Percentiles rank a stretch among this genome's conserved stretches.
Evolutionary conservation across 1,284 basidiomycete genomes (phyloP).

Genomic region (Ceratobasidium sp.): DNA sequence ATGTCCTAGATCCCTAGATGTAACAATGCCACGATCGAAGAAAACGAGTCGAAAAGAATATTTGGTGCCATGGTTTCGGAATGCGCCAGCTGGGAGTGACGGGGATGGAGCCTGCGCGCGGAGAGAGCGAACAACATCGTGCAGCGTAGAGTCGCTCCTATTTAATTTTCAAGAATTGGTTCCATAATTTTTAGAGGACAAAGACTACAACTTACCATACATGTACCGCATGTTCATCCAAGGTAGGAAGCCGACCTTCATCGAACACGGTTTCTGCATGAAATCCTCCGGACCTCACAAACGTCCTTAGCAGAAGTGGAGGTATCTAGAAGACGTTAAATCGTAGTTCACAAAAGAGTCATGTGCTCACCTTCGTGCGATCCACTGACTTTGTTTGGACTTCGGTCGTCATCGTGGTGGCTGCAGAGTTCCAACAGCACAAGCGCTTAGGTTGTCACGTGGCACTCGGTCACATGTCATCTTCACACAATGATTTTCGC

Average conservation of each 20-base stretch:
- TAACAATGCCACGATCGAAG: constrained; percentile 78
- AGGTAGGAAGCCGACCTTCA: constrained; percentile 77
- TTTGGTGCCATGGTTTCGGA: constrained; percentile 80
- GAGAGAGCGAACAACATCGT: constrained; percentile 79
- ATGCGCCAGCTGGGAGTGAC: constrained; percentile 74
- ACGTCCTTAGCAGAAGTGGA: constrained; percentile 83
- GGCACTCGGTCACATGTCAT: neutral
- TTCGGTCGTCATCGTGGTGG: constrained; percentile 37
- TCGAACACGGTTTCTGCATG: constrained; percentile 79
- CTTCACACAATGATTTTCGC: neutral
- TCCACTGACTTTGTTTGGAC: constrained; percentile 14
- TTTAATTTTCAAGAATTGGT: neutral
- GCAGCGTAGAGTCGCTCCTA: constrained; percentile 81
- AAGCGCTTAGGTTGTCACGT: neutral
- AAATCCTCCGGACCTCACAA: constrained; percentile 82
- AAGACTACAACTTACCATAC: constrained; percentile 65
- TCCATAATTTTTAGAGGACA: neutral
- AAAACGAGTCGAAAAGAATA: constrained; percentile 83
- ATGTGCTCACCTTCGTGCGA: constrained; percentile 27
- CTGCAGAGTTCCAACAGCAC: no score
- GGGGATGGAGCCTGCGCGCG: constrained; percentile 64
- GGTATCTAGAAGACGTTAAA: constrained; percentile 67
- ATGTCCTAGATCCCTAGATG: constrained; percentile 80
- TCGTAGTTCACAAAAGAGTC: neutral
- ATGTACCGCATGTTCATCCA: constrained; percentile 82